phyloP scores from a whole-genome alignment of 768 basidiomycete genomes.

The Pisolithus albus region DNA sequence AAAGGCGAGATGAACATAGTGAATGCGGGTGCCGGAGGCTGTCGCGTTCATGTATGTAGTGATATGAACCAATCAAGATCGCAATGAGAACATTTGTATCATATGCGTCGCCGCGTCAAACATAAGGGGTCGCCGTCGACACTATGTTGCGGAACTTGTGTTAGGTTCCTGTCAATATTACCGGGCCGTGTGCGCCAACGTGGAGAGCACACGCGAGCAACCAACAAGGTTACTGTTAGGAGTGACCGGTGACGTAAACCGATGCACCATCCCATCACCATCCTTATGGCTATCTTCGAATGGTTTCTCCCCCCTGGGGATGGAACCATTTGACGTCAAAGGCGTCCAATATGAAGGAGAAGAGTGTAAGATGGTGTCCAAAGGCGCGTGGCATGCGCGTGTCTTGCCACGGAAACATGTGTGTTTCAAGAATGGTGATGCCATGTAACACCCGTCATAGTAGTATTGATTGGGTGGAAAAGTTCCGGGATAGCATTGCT shows the following conservation, averaged over 20 bases:
- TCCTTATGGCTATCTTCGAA: background rate
- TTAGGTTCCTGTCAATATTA: background rate
- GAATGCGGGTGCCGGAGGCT: background rate
- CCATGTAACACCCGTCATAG: constrained; percentile 1
- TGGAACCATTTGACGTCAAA: background rate
- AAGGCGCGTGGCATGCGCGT: constrained; percentile 20
- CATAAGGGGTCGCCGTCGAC: background rate
- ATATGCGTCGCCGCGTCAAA: background rate
- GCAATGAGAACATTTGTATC: background rate
- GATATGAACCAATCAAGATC: background rate
- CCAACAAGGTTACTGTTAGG: background rate
- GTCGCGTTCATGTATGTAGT: background rate
- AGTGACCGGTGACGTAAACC: too few relatives aligned
- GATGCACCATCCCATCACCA: background rate
- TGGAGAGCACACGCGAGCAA: background rate
- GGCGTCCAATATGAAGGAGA: background rate
- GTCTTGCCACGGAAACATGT: constrained; percentile 23
- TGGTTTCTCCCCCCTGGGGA: background rate
- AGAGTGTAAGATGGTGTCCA: constrained; percentile 5
- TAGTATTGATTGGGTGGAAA: too few relatives aligned
- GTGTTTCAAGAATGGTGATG: constrained; percentile 14
- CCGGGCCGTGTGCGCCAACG: background rate
- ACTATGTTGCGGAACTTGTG: background rate
- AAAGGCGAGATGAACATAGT: background rate
- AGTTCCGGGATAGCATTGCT: too few relatives aligned